A percentile compares a stretch with the other conserved stretches of the same genome.
Conservation (phyloP, 371 early-diverging fungal genomes). For the Mucor velutinosus region DNA sequence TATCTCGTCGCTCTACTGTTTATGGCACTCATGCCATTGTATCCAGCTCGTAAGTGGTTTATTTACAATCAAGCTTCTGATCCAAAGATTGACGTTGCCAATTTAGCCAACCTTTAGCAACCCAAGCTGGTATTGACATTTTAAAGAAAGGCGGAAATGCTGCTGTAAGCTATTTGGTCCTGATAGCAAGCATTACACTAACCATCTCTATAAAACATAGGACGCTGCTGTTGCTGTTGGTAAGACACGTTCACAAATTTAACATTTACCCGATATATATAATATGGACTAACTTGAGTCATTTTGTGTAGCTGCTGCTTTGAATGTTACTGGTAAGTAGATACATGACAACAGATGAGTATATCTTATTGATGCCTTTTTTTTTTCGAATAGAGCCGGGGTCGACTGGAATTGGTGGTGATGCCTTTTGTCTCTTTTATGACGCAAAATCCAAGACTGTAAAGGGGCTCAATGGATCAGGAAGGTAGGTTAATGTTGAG, state of each 20-base stretch:
- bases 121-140: conserved; percentile 78
- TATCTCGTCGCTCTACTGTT: conserved; percentile 50
- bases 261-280: neutral
- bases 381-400: conserved; percentile 63
- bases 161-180: conserved; percentile 58
- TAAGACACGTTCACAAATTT: neutral
- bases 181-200: neutral
- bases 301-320: conserved; percentile 54
- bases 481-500: conserved; percentile 45
- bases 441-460: conserved; percentile 63
- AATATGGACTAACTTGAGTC: neutral
- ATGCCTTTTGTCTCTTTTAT: conserved; percentile 86
- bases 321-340: conserved; percentile 64
- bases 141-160: conserved; percentile 87
- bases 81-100: neutral
- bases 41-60: conserved; percentile 38
- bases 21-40: conserved; percentile 53
- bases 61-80: neutral
- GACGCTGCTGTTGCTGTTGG: conserved; percentile 83
- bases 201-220: conserved; percentile 21
- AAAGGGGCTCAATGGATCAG: conserved; percentile 74
- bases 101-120: conserved; percentile 77
- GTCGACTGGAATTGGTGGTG: conserved; percentile 93
- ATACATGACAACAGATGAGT: neutral
- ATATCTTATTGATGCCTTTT: neutral